Conservation (phyloP, 2,329 filamentous ascomycete species). For the Zasmidium angulare region DNA sequence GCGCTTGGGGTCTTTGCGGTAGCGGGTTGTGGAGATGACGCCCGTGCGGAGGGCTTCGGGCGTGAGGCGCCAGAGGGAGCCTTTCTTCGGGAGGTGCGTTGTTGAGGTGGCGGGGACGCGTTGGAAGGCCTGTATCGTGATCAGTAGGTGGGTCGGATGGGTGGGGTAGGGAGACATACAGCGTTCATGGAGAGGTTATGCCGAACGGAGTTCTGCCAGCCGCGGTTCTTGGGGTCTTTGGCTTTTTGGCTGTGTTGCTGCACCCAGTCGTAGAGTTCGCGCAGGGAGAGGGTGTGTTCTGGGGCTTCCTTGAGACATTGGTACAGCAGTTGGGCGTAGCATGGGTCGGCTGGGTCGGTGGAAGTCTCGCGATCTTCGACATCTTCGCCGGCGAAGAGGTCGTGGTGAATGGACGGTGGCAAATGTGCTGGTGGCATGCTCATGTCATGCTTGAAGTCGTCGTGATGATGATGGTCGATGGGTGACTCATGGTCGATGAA, state of each 20-base stretch:
- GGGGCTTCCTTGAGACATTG: slow-evolving; percentile 69
- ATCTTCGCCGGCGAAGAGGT: slow-evolving; percentile 17
- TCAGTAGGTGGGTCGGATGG: not conserved
- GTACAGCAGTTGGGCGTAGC: slow-evolving; percentile 79
- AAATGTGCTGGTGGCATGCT: not conserved
- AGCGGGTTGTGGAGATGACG: slow-evolving; percentile 78
- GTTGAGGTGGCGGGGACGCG: slow-evolving; percentile 47
- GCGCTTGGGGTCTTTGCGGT: slow-evolving; percentile 49
- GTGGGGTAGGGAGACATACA: slow-evolving; percentile 53
- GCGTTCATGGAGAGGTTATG: slow-evolving; percentile 96
- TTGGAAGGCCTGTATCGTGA: slow-evolving; percentile 49
- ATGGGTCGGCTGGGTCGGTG: slow-evolving; percentile 21
- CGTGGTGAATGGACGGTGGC: slow-evolving; percentile 5
- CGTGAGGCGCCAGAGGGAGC: slow-evolving; percentile 74
- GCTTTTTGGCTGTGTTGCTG: slow-evolving; percentile 75
- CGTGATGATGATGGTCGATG: slow-evolving; percentile 4
- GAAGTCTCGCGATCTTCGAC: slow-evolving; percentile 12
- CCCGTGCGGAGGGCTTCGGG: slow-evolving; percentile 67
- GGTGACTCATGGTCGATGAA: slow-evolving; percentile 15
- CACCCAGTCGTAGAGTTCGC: slow-evolving; percentile 92
- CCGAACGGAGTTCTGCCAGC: slow-evolving; percentile 94
- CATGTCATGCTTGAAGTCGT: slow-evolving; percentile 8
- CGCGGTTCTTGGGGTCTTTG: slow-evolving; percentile 55
- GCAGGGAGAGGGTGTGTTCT: slow-evolving; percentile 70
- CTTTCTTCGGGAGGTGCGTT: slow-evolving; percentile 59